Evolutionary conservation across 2,329 filamentous ascomycete species (phyloP), one percentile per base, ranked within the genome.

Genomic region (Colletotrichum sp.): DNA sequence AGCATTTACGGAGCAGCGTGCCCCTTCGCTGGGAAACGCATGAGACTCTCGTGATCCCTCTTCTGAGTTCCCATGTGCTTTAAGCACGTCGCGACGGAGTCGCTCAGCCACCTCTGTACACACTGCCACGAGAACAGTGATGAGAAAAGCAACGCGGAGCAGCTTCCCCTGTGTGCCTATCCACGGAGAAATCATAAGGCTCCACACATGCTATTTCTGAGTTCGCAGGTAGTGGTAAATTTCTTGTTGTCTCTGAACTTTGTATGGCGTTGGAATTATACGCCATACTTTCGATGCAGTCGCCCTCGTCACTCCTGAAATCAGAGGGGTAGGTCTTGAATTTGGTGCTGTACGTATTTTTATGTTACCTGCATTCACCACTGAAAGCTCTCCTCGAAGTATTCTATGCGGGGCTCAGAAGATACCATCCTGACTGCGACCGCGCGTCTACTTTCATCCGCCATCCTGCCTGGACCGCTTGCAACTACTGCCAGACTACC

Each of bases 391-490:
- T 88, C 86, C 34, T 88, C 84, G 72, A 87, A 87, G 55, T 87
- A 88, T n/a, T 87, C 84, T 69, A 87, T 77, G 19, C 9, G 44
- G 44, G 19, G 44, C 27, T 77, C 62, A 12, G 77, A 78, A 8
- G 77, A 78, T 0, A 81, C 81, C 9, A 76, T 76, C 1, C 76
- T 77, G 25, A 87, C 73, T 16, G 82, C 78, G 0, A 84, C 82
- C 0, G 86, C 85, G 0, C 85, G 84, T 59, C 77, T 78, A 55
- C 87, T 80, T 4, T 87, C 85, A 72, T 89, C 87, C 0, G 85
- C 86, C 86, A 89, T 87, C 36, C 79, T 81, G 2, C 82, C 84
- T 13, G 87, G 87, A 0, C 87, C 87, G 69, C 87, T 89, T 1
- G 85, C 85, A 15, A 89, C 82, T 1, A 89, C 82, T 0, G 87